phyloP scores from a whole-genome alignment of 805 yeast genomes.

The Starmerella kuoi region DNA sequence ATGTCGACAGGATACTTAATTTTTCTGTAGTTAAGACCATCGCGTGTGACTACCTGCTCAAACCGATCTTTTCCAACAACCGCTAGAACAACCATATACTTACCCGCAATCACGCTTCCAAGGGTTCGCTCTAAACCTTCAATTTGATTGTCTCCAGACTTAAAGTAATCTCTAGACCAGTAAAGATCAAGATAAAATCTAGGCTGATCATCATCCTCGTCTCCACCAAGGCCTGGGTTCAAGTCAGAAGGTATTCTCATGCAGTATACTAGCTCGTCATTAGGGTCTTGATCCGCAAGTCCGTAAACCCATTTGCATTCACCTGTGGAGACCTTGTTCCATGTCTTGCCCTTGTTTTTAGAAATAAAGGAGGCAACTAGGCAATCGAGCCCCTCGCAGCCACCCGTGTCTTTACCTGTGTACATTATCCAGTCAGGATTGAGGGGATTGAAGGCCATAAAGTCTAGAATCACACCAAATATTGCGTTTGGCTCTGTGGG shows the following conservation, averaged over 20 bases:
- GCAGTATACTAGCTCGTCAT: slow-evolving; percentile 53
- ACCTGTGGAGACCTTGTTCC: slow-evolving; percentile 40
- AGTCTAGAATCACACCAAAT: slow-evolving; percentile 26
- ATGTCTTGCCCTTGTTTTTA: slow-evolving; percentile 53
- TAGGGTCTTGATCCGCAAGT: slow-evolving; percentile 32
- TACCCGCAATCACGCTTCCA: not conserved
- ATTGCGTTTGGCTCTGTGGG: slow-evolving; percentile 41
- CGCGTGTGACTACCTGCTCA: not conserved
- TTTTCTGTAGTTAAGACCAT: not conserved
- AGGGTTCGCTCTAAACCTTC: slow-evolving; percentile 30
- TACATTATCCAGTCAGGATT: slow-evolving; percentile 51
- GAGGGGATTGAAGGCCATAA: slow-evolving; percentile 49
- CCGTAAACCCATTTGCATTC: slow-evolving; percentile 60
- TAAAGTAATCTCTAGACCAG: slow-evolving; percentile 39
- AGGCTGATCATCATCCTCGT: not conserved
- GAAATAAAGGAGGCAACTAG: slow-evolving; percentile 49
- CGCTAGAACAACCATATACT: not conserved
- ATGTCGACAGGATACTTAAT: not conserved
- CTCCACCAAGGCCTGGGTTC: not conserved
- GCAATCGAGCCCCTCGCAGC: slow-evolving; percentile 40
- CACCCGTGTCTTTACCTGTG: slow-evolving; percentile 36
- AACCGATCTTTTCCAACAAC: not conserved
- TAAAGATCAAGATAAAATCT: slow-evolving; percentile 25
- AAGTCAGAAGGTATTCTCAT: slow-evolving; percentile 27
- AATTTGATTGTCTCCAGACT: slow-evolving; percentile 32